Conservation (phyloP, 2,329 filamentous ascomycete genomes). For the Raffaelea ambrosiae region DNA sequence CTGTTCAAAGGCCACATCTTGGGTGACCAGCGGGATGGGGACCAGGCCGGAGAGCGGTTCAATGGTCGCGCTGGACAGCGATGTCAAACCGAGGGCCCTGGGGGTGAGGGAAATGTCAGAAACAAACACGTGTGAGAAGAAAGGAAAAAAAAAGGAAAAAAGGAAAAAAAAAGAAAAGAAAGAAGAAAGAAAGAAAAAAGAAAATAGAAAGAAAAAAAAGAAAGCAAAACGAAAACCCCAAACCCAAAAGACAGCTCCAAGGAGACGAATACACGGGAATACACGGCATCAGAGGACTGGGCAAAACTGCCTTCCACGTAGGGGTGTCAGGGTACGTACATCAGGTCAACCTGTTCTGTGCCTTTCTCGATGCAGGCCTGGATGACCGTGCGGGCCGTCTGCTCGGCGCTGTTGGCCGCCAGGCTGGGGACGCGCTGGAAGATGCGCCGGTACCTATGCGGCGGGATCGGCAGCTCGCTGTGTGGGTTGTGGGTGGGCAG, state of each 20-base stretch:
- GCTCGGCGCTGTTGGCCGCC: slow-evolving; percentile 26
- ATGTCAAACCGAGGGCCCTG: slow-evolving; percentile 38
- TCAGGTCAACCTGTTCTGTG: slow-evolving; percentile 40
- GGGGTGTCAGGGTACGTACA: too few relatives aligned
- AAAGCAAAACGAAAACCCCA: too few relatives aligned
- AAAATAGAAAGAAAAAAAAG: too few relatives aligned
- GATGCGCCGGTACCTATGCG: slow-evolving; percentile 17
- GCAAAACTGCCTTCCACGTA: too few relatives aligned
- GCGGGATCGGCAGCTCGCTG: slow-evolving; percentile 29
- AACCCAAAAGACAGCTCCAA: too few relatives aligned
- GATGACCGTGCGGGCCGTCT: slow-evolving; percentile 40
- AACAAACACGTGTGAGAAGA: slow-evolving; percentile 3
- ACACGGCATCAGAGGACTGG: too few relatives aligned
- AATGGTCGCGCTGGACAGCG: slow-evolving; percentile 48
- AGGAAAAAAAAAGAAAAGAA: neutral
- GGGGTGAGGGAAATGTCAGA: too few relatives aligned
- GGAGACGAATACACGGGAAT: neutral
- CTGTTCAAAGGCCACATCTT: slow-evolving; percentile 51
- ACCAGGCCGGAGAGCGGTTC: slow-evolving; percentile 46
- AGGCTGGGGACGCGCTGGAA: slow-evolving; percentile 18
- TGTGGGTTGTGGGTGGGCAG: slow-evolving; percentile 9
- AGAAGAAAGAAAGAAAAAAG: neutral
- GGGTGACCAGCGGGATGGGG: slow-evolving; percentile 43
- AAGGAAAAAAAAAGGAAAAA: too few relatives aligned
- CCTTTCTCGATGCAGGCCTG: slow-evolving; percentile 48